These are phyloP conservation scores for Candida maltosa DNA, from an alignment of 805 yeast genomes.

Conservation along the genomic window DNA sequence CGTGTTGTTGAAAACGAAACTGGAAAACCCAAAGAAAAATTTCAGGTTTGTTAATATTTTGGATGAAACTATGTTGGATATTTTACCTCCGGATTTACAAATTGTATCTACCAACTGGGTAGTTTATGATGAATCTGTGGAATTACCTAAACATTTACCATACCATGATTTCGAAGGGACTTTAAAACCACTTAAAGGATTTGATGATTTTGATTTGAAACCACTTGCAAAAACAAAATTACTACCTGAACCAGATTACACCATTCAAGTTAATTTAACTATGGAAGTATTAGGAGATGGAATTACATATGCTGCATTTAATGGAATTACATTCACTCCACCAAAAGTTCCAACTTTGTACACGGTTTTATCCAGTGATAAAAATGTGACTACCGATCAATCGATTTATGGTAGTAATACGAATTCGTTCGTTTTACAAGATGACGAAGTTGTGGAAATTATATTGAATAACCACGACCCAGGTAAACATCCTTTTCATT, in stretches of 20 bases:
- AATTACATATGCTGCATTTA: constrained; percentile 94
- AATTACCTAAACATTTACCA: constrained; percentile 30
- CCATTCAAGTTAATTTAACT: constrained; percentile 64
- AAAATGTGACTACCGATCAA: constrained; percentile 50
- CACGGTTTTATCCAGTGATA: constrained; percentile 75
- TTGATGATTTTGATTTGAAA: constrained; percentile 36
- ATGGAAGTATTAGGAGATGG: constrained; percentile 89
- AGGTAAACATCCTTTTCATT: constrained; percentile 96
- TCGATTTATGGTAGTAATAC: constrained; percentile 77
- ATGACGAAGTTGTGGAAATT: constrained; percentile 70
- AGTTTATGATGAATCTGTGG: constrained; percentile 46
- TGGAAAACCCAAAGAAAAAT: constrained; percentile 49
- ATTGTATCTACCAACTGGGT: constrained; percentile 76
- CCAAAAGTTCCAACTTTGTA: constrained; percentile 86
- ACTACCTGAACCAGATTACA: constrained; percentile 65
- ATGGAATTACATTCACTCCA: constrained; percentile 70
- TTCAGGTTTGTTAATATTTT: constrained; percentile 80
- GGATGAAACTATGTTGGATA: constrained; percentile 83
- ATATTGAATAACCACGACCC: constrained; percentile 83
- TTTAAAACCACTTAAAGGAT: constrained; percentile 44
- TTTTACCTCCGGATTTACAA: constrained; percentile 57
- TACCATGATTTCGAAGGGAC: constrained; percentile 22
- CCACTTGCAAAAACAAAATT: constrained; percentile 35
- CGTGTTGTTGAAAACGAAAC: constrained; percentile 72
- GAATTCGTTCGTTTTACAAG: constrained; percentile 65